A percentile compares a stretch with the other conserved stretches of the same genome.
Evolutionary conservation across 371 early-diverging fungal species (phyloP).

Genomic region (Mucor saturninus): DNA sequence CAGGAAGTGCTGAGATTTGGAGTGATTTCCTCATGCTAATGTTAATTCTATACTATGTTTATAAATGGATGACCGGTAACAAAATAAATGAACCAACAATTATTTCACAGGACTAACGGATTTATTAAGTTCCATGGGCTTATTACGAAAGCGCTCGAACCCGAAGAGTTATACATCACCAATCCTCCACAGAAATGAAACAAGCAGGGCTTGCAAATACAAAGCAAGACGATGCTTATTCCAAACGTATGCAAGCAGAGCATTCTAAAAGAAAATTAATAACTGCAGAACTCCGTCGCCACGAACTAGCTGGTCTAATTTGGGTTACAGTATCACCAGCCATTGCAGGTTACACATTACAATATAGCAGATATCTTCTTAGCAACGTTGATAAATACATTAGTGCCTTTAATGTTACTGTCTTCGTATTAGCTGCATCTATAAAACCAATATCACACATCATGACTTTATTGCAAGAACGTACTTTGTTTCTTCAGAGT

Average conservation of each 20-base stretch:
- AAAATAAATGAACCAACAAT: neutral
- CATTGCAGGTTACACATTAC: constrained; percentile 63
- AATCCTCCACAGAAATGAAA: constrained; percentile 3
- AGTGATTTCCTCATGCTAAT: constrained; percentile 67
- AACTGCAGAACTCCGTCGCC: constrained; percentile 54
- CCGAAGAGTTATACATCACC: constrained; percentile 48
- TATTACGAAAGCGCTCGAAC: constrained; percentile 68
- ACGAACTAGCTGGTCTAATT: constrained; percentile 59
- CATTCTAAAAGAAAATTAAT: constrained; percentile 15
- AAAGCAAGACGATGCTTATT: constrained; percentile 10
- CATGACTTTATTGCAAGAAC: constrained; percentile 51
- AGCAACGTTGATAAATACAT: constrained; percentile 61
- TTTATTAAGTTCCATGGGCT: constrained; percentile 63
- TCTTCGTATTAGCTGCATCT: constrained; percentile 65
- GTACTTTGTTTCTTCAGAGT: constrained; percentile 60
- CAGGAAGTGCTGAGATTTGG: constrained; percentile 68
- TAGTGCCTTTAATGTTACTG: constrained; percentile 59
- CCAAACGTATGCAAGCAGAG: constrained; percentile 9
- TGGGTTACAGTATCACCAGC: constrained; percentile 61
- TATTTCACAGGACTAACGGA: neutral
- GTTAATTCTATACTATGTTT: constrained; percentile 67
- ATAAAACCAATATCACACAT: constrained; percentile 61
- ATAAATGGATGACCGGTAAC: constrained; percentile 73
- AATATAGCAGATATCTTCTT: constrained; percentile 57
- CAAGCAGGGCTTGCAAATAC: constrained; percentile 9